Conservation (phyloP, 2,329 filamentous ascomycete species). For the Diaporthe caulivora region DNA sequence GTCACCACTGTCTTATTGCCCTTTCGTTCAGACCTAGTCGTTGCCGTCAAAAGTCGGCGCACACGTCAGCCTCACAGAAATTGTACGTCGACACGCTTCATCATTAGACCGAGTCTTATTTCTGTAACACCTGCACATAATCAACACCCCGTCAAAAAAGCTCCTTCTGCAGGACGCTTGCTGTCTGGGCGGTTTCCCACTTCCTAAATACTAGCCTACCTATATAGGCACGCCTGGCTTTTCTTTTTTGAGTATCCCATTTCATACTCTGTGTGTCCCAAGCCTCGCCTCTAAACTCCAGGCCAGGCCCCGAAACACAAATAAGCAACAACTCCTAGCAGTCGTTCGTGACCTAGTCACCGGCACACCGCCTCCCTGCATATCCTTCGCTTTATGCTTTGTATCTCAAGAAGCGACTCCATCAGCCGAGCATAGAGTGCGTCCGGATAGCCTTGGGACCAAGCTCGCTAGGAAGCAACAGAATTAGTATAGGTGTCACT, state of each 20-base stretch:
- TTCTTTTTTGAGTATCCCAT: slow-evolving; percentile 13
- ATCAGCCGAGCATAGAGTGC: slow-evolving; percentile 65
- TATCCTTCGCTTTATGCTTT: no score
- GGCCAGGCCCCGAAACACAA: slow-evolving; percentile 18
- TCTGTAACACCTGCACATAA: slow-evolving; percentile 4
- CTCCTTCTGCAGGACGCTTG: not conserved
- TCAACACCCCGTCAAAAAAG: not conserved
- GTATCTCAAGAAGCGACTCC: not conserved
- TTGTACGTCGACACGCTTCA: not conserved
- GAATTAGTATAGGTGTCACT: slow-evolving; percentile 17
- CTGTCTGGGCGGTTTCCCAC: not conserved
- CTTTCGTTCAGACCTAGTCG: no score
- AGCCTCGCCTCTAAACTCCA: slow-evolving; percentile 28
- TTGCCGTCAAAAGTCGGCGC: no score
- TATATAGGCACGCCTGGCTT: slow-evolving; percentile 12
- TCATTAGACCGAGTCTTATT: slow-evolving; percentile 12
- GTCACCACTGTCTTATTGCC: not conserved
- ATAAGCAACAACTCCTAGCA: slow-evolving; percentile 20
- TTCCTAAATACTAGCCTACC: not conserved
- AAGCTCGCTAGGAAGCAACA: slow-evolving; percentile 55
- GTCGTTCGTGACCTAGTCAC: not conserved
- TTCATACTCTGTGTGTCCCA: slow-evolving; percentile 8
- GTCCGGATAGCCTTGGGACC: slow-evolving; percentile 67
- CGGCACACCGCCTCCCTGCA: not conserved
- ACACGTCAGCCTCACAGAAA: not conserved